Conservation (phyloP, 2,329 filamentous ascomycete genomes). For the Trichoderma breve region DNA sequence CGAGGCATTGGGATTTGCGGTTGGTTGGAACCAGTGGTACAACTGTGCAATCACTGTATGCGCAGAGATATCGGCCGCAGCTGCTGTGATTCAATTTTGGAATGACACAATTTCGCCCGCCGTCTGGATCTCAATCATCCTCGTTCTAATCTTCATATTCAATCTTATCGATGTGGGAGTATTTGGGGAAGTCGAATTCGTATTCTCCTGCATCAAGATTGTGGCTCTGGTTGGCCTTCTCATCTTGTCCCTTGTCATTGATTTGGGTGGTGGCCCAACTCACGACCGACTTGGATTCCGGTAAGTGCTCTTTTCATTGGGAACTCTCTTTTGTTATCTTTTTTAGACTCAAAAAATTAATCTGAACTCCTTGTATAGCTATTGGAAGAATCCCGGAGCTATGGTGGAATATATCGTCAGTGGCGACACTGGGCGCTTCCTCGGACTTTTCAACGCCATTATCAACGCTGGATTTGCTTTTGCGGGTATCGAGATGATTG, state of each 20-base stretch:
- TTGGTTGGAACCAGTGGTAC: slow-evolving; percentile 53
- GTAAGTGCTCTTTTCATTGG: background rate
- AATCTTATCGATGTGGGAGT: slow-evolving; percentile 46
- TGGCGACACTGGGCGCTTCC: slow-evolving; percentile 58
- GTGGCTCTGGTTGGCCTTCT: slow-evolving; percentile 54
- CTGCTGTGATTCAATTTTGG: slow-evolving; percentile 47
- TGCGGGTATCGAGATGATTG: slow-evolving; percentile 65
- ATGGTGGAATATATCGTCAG: slow-evolving; percentile 36
- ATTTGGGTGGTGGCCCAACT: slow-evolving; percentile 65
- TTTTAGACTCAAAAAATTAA: background rate
- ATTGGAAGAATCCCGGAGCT: slow-evolving; percentile 43
- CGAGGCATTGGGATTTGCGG: slow-evolving; percentile 52
- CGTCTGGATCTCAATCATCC: slow-evolving; percentile 49
- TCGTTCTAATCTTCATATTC: slow-evolving; percentile 45
- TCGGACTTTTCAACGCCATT: slow-evolving; percentile 55
- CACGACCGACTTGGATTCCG: slow-evolving; percentile 61
- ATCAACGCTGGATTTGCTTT: slow-evolving; percentile 69
- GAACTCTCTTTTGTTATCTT: rapidly evolving
- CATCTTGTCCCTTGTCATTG: slow-evolving; percentile 63
- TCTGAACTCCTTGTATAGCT: slow-evolving; percentile 32
- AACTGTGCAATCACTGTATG: slow-evolving; percentile 46
- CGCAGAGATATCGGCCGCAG: slow-evolving; percentile 44
- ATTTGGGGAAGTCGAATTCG: slow-evolving; percentile 45
- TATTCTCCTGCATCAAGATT: slow-evolving; percentile 58
- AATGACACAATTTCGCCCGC: slow-evolving; percentile 38